phyloP scores from a whole-genome alignment of 2,329 filamentous ascomycete species.

The Peltaster fructicola region DNA sequence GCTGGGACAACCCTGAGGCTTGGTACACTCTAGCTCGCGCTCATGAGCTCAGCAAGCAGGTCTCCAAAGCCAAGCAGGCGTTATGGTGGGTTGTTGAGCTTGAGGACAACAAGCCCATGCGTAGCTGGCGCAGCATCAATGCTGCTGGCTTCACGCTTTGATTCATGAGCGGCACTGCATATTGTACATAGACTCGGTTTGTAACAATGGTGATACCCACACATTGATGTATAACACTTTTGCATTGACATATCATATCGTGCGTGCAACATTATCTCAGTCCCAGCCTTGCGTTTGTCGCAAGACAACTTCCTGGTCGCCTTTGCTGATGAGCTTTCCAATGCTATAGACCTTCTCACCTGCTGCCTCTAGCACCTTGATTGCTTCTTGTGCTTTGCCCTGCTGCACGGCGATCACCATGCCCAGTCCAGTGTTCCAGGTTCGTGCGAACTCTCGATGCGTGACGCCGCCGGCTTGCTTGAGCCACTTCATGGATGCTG shows the following conservation, averaged over 20 bases:
- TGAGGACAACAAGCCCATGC: constrained; percentile 65
- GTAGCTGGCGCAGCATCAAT: constrained; percentile 50
- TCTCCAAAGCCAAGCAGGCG: constrained; percentile 76
- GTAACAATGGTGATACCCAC: too few species aligned
- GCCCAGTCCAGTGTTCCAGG: constrained; percentile 87
- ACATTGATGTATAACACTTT: too few species aligned
- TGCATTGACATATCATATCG: too few species aligned
- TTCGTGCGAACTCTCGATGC: constrained; percentile 66
- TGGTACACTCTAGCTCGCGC: constrained; percentile 80
- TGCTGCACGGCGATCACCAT: constrained; percentile 75
- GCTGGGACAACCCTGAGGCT: constrained; percentile 85
- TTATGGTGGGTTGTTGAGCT: constrained; percentile 97
- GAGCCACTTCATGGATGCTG: constrained; percentile 73
- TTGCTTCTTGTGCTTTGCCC: constrained; percentile 43
- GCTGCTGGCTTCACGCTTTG: constrained; percentile 14
- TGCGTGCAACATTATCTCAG: constrained; percentile 9
- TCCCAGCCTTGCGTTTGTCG: constrained; percentile 37
- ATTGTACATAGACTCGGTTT: too few species aligned
- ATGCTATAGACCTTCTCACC: constrained; percentile 66
- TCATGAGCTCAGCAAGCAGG: constrained; percentile 71
- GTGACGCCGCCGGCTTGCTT: constrained; percentile 54
- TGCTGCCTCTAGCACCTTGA: constrained; percentile 40
- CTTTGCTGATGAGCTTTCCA: constrained; percentile 48
- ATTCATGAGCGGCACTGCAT: too few species aligned
- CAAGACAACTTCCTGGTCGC: constrained; percentile 43